phyloP scores from a whole-genome alignment of 208 protist genomes.

The Trichomonas vaginalis region DNA sequence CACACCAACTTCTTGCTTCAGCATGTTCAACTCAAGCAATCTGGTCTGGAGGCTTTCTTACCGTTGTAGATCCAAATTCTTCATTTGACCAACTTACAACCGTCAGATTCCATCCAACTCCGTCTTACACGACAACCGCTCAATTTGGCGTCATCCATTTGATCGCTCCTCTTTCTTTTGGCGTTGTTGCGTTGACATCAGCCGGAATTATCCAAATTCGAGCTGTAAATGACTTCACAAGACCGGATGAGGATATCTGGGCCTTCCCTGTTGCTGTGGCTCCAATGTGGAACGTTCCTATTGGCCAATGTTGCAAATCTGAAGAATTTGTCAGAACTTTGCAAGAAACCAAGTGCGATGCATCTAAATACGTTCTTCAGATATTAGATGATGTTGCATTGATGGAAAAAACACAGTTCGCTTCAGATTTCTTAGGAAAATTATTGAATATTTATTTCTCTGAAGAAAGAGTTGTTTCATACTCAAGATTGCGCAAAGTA shows the following conservation, averaged over 20 bases:
- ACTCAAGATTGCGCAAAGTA: not conserved
- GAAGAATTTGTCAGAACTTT: not conserved
- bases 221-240: not conserved
- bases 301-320: not conserved
- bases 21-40: not conserved
- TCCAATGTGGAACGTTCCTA: not conserved
- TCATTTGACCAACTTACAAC: not conserved
- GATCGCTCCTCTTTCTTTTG: not conserved
- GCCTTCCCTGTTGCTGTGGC: not conserved
- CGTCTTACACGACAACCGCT: not conserved
- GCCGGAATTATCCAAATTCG: not conserved
- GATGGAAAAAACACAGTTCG: not conserved
- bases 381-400: not conserved
- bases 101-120: not conserved
- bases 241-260: not conserved
- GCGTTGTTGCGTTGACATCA: not conserved
- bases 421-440: not conserved
- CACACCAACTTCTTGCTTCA: not conserved
- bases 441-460: not conserved
- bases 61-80: not conserved
- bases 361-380: not conserved
- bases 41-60: not conserved
- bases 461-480: not conserved
- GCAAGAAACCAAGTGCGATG: not conserved
- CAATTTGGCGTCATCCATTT: not conserved